phyloP scores from a whole-genome alignment of 2,329 filamentous ascomycete genomes.

The Trichoderma citrinoviride region DNA sequence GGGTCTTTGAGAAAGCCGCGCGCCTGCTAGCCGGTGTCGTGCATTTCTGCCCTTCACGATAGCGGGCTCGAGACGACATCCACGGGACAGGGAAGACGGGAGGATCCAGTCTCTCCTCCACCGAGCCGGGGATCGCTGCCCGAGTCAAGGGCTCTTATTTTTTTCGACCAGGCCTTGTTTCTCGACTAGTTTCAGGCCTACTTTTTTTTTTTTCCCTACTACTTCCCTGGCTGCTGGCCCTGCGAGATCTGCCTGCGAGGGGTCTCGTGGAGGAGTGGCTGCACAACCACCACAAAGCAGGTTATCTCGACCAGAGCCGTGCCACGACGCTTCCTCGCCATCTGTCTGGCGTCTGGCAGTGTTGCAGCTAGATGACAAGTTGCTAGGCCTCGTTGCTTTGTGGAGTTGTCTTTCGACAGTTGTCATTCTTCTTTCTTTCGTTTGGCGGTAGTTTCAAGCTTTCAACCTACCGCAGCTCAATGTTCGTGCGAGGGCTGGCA shows the following conservation, averaged over 20 bases:
- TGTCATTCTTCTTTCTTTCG: not conserved
- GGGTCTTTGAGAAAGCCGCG: constrained; percentile 15
- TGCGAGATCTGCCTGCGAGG: constrained; percentile 17
- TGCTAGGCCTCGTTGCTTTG: not conserved
- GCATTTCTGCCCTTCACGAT: constrained; percentile 11
- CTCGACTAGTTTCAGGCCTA: constrained; percentile 9
- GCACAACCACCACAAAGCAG: constrained; percentile 17
- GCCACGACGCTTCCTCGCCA: constrained; percentile 5
- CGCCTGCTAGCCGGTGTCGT: constrained; percentile 16
- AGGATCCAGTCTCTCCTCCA: constrained; percentile 8
- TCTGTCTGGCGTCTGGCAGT: not conserved
- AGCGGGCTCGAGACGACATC: constrained; percentile 11
- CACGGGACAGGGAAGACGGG: not conserved
- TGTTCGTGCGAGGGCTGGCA: constrained; percentile 8
- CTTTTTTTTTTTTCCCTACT: constrained; percentile 7
- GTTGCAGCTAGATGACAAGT: not conserved
- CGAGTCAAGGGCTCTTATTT: not conserved
- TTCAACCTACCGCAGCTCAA: constrained; percentile 2
- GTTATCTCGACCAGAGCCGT: constrained; percentile 17
- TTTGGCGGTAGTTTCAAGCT: not conserved
- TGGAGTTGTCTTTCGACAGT: not conserved
- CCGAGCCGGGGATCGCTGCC: constrained; percentile 10
- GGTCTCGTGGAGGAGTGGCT: constrained; percentile 12
- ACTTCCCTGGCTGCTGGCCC: not conserved
- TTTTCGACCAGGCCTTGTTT: not conserved